Evolutionary conservation across 257 asterid species (phyloP), one percentile per base, ranked within the genome.

Genomic region (Dorcoceras hygrometricum): DNA sequence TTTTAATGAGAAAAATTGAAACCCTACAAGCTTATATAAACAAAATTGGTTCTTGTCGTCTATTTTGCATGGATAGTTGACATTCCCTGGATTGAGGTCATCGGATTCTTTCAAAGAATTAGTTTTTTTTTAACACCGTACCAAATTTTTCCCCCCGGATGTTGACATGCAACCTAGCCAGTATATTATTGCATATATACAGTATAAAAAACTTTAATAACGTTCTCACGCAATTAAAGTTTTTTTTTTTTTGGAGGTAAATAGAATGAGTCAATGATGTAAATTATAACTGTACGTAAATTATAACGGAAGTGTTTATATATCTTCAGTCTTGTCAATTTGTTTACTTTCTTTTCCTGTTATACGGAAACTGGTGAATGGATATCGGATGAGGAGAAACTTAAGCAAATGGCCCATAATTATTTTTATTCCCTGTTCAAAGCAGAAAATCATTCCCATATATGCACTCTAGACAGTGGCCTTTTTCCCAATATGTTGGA

Each of bases 31-130:
- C 16, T 22, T 54, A 28, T 36, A 34, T 39, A 56, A 71, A 66
- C 25, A 31, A 20, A 4, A 68, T 62, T 32, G 64, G 62, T 67
- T 68, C 73, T 81, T 83, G 88, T 81, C 87, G 71, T 80, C 57
- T 67, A 63, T 68, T 69, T 19, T 73, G 81, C 78, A 72, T 72
- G 76, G 68, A 86, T 75, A 78, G 89, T 80, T 83, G 89, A 85
- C 89, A 63, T 83, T 75, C 68, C 60, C 22, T 39, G 19, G 43
- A 65, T 68, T 68, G 69, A 68, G 73, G 78, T 68, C 77, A 75
- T 50, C 46, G 59, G 79, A 80, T 72, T 78, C 82, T 70, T 82
- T 73, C 67, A 64, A 57, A 59, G 75, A 80, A 78, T 72, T 63
- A 43, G n/a, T 31, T 77, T 70, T 62, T 63, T 43, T 46, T 5